These are phyloP conservation scores for Saururus chinensis DNA, from an alignment of 164 flowering plant species.

Conservation along the genomic window DNA sequence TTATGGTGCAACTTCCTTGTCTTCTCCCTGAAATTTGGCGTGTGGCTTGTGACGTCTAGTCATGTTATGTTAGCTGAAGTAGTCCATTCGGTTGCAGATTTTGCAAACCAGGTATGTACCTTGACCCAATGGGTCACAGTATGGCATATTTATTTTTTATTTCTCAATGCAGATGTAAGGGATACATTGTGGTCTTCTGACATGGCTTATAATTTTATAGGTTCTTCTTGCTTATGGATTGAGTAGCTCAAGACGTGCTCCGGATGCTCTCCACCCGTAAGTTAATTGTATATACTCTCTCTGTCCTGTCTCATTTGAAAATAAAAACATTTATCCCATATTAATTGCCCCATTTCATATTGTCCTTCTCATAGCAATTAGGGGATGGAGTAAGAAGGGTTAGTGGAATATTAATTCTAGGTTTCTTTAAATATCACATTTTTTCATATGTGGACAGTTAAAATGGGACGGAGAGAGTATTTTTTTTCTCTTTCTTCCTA, in stretches of 20 bases:
- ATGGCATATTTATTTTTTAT: no score
- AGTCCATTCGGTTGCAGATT: constrained; percentile 91
- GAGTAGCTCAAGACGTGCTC: constrained; percentile 94
- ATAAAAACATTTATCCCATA: no score
- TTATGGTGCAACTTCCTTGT: constrained; percentile 95
- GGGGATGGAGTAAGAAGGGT: no score
- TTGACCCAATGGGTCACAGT: background rate
- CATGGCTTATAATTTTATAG: constrained; percentile 31
- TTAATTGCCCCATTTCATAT: no score
- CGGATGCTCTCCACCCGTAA: constrained; percentile 99
- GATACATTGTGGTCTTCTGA: background rate
- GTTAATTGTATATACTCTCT: constrained; percentile 17
- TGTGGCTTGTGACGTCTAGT: constrained; percentile 78
- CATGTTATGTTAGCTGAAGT: constrained; percentile 98
- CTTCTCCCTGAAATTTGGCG: constrained; percentile 92
- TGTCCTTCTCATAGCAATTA: no score
- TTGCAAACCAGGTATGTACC: constrained; percentile 77
- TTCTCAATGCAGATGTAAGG: background rate
- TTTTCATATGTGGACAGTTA: no score
- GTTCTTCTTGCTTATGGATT: constrained; percentile 97
- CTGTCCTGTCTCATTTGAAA: constrained; percentile 1
- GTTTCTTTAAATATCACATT: no score
- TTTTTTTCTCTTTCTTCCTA: no score
- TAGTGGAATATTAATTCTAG: no score
- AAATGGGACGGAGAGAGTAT: no score